Evolutionary conservation across 106 monocot species (phyloP).

Genomic region (Dendrobium officinale): DNA sequence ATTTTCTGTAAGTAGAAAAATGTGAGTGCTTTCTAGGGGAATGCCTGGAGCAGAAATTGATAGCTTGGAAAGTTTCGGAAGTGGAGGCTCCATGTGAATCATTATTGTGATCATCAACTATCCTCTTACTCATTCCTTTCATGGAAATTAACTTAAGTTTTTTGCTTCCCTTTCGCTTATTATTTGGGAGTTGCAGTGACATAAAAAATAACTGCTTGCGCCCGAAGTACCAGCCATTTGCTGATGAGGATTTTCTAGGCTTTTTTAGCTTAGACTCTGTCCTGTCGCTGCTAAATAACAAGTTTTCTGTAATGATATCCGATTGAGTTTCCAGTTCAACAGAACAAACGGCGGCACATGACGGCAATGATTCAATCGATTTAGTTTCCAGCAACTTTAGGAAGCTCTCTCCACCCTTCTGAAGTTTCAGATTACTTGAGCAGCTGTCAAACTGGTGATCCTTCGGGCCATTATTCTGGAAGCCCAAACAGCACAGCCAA

Average conservation of each 20-base stretch:
- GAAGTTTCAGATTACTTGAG: neutral
- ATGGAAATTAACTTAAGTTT: neutral
- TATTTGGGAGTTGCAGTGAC: neutral
- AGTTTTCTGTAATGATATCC: neutral
- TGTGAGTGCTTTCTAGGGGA: neutral
- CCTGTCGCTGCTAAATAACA: neutral
- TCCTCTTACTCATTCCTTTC: neutral
- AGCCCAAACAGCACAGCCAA: neutral
- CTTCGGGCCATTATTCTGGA: neutral
- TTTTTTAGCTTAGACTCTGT: neutral
- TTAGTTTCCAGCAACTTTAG: neutral
- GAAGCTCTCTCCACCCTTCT: neutral
- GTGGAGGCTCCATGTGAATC: slow-evolving; percentile 2
- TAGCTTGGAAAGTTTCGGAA: neutral
- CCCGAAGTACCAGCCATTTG: neutral
- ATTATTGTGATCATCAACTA: neutral
- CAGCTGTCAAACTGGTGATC: neutral
- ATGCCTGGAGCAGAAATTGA: neutral
- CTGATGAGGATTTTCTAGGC: neutral
- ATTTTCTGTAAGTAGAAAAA: neutral
- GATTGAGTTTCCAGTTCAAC: neutral
- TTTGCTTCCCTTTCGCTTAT: neutral
- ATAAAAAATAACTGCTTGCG: neutral
- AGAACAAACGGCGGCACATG: neutral
- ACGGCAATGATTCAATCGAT: neutral